Evolutionary conservation across 2,329 filamentous ascomycete genomes (phyloP).

Genomic region (Zalaria sp.): DNA sequence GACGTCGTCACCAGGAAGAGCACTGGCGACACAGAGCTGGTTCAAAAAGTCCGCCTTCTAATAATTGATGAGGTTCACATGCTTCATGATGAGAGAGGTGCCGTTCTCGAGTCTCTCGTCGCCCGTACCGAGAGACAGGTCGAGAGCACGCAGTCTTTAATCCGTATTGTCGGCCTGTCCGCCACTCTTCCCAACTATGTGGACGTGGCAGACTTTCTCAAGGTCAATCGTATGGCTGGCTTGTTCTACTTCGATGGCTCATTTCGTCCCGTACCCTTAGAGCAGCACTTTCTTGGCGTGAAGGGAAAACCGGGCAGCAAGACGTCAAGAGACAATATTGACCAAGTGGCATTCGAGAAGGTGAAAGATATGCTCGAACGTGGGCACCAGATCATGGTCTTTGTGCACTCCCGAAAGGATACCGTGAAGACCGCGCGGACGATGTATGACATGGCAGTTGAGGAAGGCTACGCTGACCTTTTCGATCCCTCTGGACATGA

Average conservation of each 20-base stretch:
- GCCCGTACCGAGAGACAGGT: slow-evolving; percentile 91
- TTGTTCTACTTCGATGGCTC: slow-evolving; percentile 95
- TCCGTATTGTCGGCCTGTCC: slow-evolving; percentile 88
- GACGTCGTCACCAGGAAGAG: slow-evolving; percentile 96
- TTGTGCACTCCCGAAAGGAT: slow-evolving; percentile 93
- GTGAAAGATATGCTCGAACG: slow-evolving; percentile 80
- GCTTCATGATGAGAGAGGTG: slow-evolving; percentile 94
- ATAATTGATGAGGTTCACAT: slow-evolving; percentile 99
- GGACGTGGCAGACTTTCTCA: slow-evolving; percentile 92
- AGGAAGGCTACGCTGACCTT: slow-evolving; percentile 64
- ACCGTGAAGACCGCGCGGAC: slow-evolving; percentile 79
- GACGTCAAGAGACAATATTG: slow-evolving; percentile 76
- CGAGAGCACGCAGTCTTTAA: slow-evolving; percentile 93
- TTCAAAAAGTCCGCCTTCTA: slow-evolving; percentile 88
- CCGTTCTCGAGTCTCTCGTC: slow-evolving; percentile 89
- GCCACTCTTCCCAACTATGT: slow-evolving; percentile 93
- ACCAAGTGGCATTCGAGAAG: slow-evolving; percentile 81
- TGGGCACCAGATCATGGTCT: slow-evolving; percentile 98
- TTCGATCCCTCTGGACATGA: slow-evolving; percentile 73
- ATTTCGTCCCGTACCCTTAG: slow-evolving; percentile 86
- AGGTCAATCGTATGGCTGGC: slow-evolving; percentile 84
- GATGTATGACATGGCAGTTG: slow-evolving; percentile 72
- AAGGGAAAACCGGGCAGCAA: slow-evolving; percentile 78
- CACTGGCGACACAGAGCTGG: slow-evolving; percentile 90
- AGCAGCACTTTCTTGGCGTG: slow-evolving; percentile 94